Evolutionary conservation across 768 basidiomycete genomes (phyloP).

Genomic region (Austroboletus festivus): DNA sequence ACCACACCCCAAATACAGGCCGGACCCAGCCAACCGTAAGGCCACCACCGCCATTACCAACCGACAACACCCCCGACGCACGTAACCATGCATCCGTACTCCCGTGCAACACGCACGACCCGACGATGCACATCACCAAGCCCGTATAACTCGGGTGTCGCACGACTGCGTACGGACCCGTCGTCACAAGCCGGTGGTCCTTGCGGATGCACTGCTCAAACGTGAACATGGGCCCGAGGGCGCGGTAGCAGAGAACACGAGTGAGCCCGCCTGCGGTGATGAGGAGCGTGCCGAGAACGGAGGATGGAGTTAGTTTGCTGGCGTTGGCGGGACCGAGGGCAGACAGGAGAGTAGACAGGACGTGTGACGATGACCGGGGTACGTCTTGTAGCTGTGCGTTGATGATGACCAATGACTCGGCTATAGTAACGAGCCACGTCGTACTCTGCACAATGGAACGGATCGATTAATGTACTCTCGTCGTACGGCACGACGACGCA

Average conservation of each 20-base stretch:
- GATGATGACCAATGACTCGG: constrained; percentile 3
- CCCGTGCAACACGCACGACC: no score
- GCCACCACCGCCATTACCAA: constrained; percentile 16
- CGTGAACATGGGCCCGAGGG: constrained; percentile 35
- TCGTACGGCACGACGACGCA: neutral
- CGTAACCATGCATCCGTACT: constrained; percentile 21
- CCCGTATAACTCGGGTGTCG: constrained; percentile 38
- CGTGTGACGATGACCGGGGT: neutral
- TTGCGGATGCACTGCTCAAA: constrained; percentile 32
- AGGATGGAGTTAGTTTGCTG: constrained; percentile 6
- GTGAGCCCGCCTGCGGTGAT: constrained; percentile 30
- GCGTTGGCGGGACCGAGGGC: constrained; percentile 12
- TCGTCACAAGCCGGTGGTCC: constrained; percentile 30
- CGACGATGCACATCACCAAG: no score
- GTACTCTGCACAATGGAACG: neutral
- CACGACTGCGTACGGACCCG: constrained; percentile 35
- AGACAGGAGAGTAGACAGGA: neutral
- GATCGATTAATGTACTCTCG: no score
- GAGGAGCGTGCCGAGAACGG: constrained; percentile 30
- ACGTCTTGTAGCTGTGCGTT: neutral
- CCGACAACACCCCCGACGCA: constrained; percentile 32
- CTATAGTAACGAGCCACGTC: neutral
- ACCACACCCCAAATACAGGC: constrained; percentile 23
- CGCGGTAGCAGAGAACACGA: constrained; percentile 36
- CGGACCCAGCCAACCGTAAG: constrained; percentile 30